Base-by-base conservation (phyloP, 768 basidiomycete genomes). In the Postia placenta region DNA sequence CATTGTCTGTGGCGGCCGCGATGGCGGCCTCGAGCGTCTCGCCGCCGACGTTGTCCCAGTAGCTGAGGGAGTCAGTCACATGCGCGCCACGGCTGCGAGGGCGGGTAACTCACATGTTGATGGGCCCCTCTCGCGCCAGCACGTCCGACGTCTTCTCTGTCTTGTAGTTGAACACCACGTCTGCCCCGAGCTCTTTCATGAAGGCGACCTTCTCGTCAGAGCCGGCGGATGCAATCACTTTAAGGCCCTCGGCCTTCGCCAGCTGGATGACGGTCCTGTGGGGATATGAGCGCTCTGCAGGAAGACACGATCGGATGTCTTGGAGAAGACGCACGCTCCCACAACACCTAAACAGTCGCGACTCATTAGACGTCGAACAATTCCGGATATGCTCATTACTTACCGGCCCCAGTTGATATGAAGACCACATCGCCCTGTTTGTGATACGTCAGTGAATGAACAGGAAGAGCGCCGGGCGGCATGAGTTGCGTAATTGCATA, bases 91-190 rank as follows among this genome's bases (percentile, higher is more conserved):
- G 14, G 38, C 35, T 5, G n/a, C 24, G 9, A 25, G 17, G 25
- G 19, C 14, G 15, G 17, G 9, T 3, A 5, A 55, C 59, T 40
- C 64, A 79, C 67, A 81, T 64, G 55, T 82, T 69, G 40, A 83
- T 70, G 0, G 75, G 78, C 1, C 83, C 83, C 53, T 86, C 73
- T 50, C 72, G 72, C 51, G 60, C 59, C 35, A 90, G 64, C 2
- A 83, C 67, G 14, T 82, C 76, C 1, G 57, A 56, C 0, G 76
- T 79, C 39, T 69, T 67, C 0, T 68, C 68, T 0, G 74, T 85
- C 71, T 89, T 85, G 67, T 85, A 87, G 61, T 88, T 86, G 68
- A 86, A 87, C 0, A 73, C 79, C 3, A 83, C 74, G 54, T 88
- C 85, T 0, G 79, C 77, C 0, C 84, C 86, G 14, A 84, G 56